Evolutionary conservation across 768 basidiomycete species (phyloP).

Genomic region (Trametes coccinea): DNA sequence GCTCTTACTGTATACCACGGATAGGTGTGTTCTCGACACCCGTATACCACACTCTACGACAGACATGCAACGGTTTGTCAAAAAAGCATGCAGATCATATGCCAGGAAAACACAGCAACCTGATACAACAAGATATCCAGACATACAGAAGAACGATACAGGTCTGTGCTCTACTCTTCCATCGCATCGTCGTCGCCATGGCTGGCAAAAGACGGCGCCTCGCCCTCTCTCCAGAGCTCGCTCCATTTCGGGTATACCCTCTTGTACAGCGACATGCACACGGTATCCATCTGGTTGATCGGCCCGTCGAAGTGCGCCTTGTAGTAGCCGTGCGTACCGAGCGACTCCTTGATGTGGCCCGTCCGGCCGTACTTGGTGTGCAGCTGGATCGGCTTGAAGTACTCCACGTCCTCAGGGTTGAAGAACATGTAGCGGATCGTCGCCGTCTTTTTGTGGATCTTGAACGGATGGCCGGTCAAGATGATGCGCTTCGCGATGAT

Average conservation of each 20-base stretch:
- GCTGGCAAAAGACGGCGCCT: neutral
- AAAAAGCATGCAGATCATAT: too few relatives aligned
- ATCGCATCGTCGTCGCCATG: conserved; percentile 23
- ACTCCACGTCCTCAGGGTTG: conserved; percentile 87
- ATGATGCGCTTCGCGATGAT: conserved; percentile 93
- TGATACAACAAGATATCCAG: conserved; percentile 11
- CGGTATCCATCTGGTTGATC: conserved; percentile 94
- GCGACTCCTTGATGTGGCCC: conserved; percentile 88
- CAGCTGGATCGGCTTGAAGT: conserved; percentile 92
- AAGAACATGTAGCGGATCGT: conserved; percentile 99
- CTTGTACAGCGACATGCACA: conserved; percentile 96
- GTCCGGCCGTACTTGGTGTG: conserved; percentile 88
- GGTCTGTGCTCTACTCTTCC: conserved; percentile 25
- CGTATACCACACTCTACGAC: neutral
- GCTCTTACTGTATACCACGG: neutral
- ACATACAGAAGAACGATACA: neutral
- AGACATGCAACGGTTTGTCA: too few relatives aligned
- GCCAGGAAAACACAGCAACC: neutral
- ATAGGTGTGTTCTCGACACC: neutral
- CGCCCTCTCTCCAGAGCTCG: conserved; percentile 45
- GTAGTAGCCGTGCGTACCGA: conserved; percentile 96
- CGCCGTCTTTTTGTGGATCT: conserved; percentile 95
- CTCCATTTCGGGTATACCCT: conserved; percentile 91
- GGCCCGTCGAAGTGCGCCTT: conserved; percentile 95
- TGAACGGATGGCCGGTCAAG: conserved; percentile 94